phyloP scores from a whole-genome alignment of 2,329 filamentous ascomycete genomes.

The Malbranchea cinnamomea region DNA sequence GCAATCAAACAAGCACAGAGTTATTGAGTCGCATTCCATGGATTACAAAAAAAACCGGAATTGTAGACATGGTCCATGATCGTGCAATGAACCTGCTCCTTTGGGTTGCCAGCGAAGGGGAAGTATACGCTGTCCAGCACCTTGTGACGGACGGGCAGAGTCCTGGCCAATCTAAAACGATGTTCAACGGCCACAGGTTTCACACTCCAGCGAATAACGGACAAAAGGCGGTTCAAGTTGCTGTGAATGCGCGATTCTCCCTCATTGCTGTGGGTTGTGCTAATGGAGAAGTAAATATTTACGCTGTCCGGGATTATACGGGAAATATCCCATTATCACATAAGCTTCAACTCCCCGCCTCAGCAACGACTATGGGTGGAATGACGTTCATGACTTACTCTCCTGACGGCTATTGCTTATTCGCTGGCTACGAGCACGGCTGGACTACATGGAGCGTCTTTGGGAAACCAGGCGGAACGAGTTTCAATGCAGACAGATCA shows the following conservation, averaged over 20 bases:
- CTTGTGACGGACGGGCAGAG: slow-evolving; percentile 28
- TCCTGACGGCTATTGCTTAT: slow-evolving; percentile 89
- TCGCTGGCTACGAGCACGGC: slow-evolving; percentile 79
- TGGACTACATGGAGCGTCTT: slow-evolving; percentile 98
- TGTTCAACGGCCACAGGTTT: slow-evolving; percentile 87
- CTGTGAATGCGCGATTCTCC: slow-evolving; percentile 91
- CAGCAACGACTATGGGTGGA: slow-evolving; percentile 49
- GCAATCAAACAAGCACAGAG: slow-evolving; percentile 80
- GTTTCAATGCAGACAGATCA: slow-evolving; percentile 55
- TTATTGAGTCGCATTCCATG: slow-evolving; percentile 75
- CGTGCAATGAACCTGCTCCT: slow-evolving; percentile 90
- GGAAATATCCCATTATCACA: slow-evolving; percentile 87
- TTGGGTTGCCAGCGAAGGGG: slow-evolving; percentile 81
- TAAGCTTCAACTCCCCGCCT: slow-evolving; percentile 54
- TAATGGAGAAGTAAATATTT: slow-evolving; percentile 72
- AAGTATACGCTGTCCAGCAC: slow-evolving; percentile 80
- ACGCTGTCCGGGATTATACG: slow-evolving; percentile 80
- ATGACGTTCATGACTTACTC: slow-evolving; percentile 72
- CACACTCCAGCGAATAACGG: slow-evolving; percentile 51
- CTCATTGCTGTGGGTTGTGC: slow-evolving; percentile 73
- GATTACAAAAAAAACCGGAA: slow-evolving; percentile 60
- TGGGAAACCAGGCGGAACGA: slow-evolving; percentile 74
- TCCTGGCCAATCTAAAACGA: slow-evolving; percentile 39
- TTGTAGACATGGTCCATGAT: slow-evolving; percentile 82
- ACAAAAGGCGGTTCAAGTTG: slow-evolving; percentile 53